Evolutionary conservation across 176 grass and related monocot species (phyloP).

Genomic region (Themeda triandra): DNA sequence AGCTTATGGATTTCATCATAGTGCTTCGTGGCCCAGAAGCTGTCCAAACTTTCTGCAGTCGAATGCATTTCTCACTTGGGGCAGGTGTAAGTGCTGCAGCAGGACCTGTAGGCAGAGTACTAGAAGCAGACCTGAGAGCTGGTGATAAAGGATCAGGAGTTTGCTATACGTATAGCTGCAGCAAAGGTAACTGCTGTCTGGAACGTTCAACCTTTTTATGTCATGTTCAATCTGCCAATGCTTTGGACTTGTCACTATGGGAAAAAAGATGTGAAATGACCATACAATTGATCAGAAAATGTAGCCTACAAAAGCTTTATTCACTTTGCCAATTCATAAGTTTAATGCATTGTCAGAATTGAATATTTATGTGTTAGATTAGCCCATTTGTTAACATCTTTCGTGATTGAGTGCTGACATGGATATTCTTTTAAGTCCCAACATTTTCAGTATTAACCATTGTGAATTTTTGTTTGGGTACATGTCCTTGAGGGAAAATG

Average conservation of each 20-base stretch:
- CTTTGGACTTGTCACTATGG: background rate
- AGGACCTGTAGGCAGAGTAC: constrained; percentile 79
- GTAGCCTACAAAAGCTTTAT: background rate
- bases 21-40: constrained; percentile 70
- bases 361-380: background rate
- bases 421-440: too few species aligned
- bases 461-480: too few species aligned
- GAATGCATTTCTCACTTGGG: constrained; percentile 81
- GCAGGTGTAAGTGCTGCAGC: constrained; percentile 81
- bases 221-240: background rate
- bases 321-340: background rate
- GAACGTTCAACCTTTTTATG: background rate
- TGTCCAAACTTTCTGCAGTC: constrained; percentile 74
- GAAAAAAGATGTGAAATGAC: background rate
- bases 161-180: constrained; percentile 94
- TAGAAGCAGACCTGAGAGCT: constrained; percentile 84
- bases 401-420: background rate
- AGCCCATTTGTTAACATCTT: background rate
- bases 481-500: background rate
- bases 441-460: too few species aligned
- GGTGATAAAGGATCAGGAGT: constrained; percentile 73
- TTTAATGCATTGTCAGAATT: background rate
- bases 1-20: constrained; percentile 85
- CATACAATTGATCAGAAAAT: background rate
- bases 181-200: constrained; percentile 90